These are phyloP conservation scores for Periconia sp. DNA, from an alignment of 2,329 filamentous ascomycete genomes.

Conservation along the genomic window DNA sequence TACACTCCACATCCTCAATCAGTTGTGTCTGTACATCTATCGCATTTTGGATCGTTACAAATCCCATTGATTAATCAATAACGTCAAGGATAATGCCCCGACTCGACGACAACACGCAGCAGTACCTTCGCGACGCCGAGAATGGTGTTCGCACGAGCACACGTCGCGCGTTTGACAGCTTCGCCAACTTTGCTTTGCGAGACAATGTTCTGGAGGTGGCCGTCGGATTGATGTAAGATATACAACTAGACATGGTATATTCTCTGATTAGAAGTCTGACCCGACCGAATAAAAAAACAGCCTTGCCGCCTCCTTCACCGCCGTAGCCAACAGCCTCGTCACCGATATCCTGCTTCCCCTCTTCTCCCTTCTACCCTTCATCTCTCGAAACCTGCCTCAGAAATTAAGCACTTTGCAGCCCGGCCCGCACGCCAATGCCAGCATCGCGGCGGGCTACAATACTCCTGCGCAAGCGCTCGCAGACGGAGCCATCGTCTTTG, in stretches of 20 bases:
- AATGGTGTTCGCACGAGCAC: conserved; percentile 47
- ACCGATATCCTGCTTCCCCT: conserved; percentile 70
- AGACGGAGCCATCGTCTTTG: conserved; percentile 72
- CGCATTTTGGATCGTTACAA: too few relatives aligned
- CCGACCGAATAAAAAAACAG: conserved; percentile 39
- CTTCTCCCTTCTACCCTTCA: conserved; percentile 67
- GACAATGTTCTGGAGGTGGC: conserved; percentile 77
- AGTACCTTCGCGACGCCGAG: conserved; percentile 52
- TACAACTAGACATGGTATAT: not conserved
- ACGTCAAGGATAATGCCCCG: conserved; percentile 28
- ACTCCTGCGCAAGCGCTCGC: conserved; percentile 68
- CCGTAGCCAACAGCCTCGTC: conserved; percentile 71
- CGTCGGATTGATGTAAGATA: conserved; percentile 67
- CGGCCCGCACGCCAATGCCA: conserved; percentile 53
- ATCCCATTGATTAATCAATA: not conserved
- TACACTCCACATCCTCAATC: too few relatives aligned
- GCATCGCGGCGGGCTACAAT: conserved; percentile 62
- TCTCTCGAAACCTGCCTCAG: conserved; percentile 72
- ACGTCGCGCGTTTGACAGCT: conserved; percentile 61
- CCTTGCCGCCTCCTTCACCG: conserved; percentile 70
- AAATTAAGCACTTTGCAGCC: conserved; percentile 68
- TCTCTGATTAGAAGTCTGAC: not conserved
- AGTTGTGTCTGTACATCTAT: too few relatives aligned
- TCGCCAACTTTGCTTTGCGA: conserved; percentile 71
- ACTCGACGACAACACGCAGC: conserved; percentile 35